A percentile compares a stretch with the other conserved stretches of the same genome.
Evolutionary conservation across 1,139 yeast genomes (phyloP).

Genomic region (Geotrichum klebahnii): DNA sequence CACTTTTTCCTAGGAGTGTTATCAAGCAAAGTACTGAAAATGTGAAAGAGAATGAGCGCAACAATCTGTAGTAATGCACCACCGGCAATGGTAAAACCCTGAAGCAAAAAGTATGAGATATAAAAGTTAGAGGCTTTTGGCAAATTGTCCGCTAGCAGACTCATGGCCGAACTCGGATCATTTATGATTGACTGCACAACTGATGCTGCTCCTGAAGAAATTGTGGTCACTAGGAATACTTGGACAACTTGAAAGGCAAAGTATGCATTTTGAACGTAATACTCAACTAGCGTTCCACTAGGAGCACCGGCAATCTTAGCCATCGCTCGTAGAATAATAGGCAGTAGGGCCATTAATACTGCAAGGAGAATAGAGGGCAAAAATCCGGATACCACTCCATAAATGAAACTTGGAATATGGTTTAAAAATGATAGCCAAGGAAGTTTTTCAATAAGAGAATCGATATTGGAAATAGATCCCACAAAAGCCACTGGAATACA

Average conservation of each 20-base stretch:
- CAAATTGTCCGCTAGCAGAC: constrained; percentile 62
- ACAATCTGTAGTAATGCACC: constrained; percentile 77
- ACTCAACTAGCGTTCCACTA: constrained; percentile 67
- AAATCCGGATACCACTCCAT: constrained; percentile 82
- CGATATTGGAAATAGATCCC: constrained; percentile 84
- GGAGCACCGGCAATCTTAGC: constrained; percentile 71
- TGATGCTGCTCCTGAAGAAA: constrained; percentile 76
- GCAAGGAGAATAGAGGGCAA: constrained; percentile 82
- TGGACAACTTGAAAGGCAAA: constrained; percentile 88
- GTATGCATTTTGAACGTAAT: constrained; percentile 78
- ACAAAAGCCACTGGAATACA: constrained; percentile 93
- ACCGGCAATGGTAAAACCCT: constrained; percentile 78
- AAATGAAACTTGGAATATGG: constrained; percentile 58
- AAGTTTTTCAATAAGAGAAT: constrained; percentile 61
- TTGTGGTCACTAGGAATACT: constrained; percentile 69
- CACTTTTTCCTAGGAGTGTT: constrained; percentile 83
- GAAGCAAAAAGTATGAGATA: constrained; percentile 55
- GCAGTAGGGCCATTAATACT: constrained; percentile 77
- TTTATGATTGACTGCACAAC: constrained; percentile 64
- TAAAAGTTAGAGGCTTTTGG: constrained; percentile 88
- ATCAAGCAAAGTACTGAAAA: constrained; percentile 67
- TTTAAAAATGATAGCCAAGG: constrained; percentile 68
- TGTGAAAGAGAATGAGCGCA: constrained; percentile 63
- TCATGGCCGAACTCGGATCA: constrained; percentile 65
- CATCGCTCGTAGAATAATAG: constrained; percentile 69